Base-by-base conservation (phyloP, 306 rosid species). In the Argentina anserina region DNA sequence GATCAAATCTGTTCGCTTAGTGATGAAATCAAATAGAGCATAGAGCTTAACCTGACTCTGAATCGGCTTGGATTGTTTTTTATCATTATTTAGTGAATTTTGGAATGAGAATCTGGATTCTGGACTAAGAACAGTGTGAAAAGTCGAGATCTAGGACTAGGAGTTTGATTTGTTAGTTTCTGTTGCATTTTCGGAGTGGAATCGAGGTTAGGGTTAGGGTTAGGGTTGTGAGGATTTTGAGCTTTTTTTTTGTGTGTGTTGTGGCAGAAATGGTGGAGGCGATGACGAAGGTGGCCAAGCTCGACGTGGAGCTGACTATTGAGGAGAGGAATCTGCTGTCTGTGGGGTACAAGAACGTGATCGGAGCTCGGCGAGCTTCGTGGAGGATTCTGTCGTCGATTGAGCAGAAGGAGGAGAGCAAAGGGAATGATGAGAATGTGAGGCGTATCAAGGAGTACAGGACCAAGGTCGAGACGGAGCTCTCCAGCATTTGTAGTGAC, bases 321-420 rank as follows among this genome's bases (percentile, higher is more conserved):
- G 90, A 86, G 69, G 90, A 86, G 86, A 47, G 90, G 34, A 86
- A 86, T 75, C 86, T 86, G 64, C 80, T 86, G 1, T 86, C 88
- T 11, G 86, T 86, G 23, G 88, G 88, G 63, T 86, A 79, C 85
- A 86, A 84, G 80, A 84, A 84, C 26, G 84, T 84, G 21, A 84
- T 86, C 9, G 90, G 88, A 42, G 88, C 88, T 75, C 86, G 86
- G 41, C 79, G 90, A 66, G 90, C 90, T 34, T 86, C 90, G 7
- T 86, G 90, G 90, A 86, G 90, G 82, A 84, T 86, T 15, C 74
- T 86, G 17, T 86, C 87, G 17, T 86, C 90, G 21, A 79, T 86
- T 36, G 87, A 86, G 80, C 87, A 81, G 75, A 81, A 84, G 79
- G 87, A 86, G 84, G 90, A 86, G 49, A 28, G 80, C 17, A 86